These are phyloP conservation scores for Cenococcum geophilum DNA, from an alignment of 495 filamentous ascomycete genomes.

Conservation along the genomic window DNA sequence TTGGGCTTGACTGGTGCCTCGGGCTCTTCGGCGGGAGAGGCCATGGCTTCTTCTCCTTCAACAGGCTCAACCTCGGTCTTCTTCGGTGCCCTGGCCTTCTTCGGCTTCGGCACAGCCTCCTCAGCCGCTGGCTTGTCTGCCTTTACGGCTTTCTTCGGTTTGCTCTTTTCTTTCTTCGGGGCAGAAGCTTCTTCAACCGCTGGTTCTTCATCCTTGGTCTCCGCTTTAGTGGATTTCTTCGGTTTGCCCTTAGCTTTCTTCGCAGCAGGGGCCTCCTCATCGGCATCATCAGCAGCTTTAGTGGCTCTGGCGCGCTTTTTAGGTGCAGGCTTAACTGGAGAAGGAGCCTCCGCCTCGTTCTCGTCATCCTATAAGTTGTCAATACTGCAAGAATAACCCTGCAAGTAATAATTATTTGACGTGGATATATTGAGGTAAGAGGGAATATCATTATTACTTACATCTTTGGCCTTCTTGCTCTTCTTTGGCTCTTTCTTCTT, in stretches of 20 bases:
- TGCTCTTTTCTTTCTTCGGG: conserved; percentile 28
- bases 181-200: conserved; percentile 19
- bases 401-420: not conserved
- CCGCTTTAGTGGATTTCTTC: conserved; percentile 35
- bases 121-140: conserved; percentile 20
- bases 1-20: conserved; percentile 4
- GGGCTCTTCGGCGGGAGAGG: not conserved
- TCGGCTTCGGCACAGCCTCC: conserved; percentile 13
- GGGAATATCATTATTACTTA: not conserved
- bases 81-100: conserved; percentile 6
- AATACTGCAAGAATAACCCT: not conserved
- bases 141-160: conserved; percentile 20
- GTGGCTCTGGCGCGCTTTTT: conserved; percentile 29
- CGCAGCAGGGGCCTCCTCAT: conserved; percentile 31
- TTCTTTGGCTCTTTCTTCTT: conserved; percentile 42
- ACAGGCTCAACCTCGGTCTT: conserved; percentile 1
- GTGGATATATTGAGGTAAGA: not conserved
- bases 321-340: conserved; percentile 19
- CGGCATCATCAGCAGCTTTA: conserved; percentile 27
- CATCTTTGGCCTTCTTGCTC: conserved; percentile 25
- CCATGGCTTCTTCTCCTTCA: not conserved
- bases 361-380: conserved; percentile 26
- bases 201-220: conserved; percentile 28
- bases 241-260: conserved; percentile 29
- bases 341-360: conserved; percentile 35